Percentiles rank a stretch among this genome's conserved stretches.
Evolutionary conservation across 1,139 yeast species (phyloP).

Genomic region (Kodamaea alishanica): DNA sequence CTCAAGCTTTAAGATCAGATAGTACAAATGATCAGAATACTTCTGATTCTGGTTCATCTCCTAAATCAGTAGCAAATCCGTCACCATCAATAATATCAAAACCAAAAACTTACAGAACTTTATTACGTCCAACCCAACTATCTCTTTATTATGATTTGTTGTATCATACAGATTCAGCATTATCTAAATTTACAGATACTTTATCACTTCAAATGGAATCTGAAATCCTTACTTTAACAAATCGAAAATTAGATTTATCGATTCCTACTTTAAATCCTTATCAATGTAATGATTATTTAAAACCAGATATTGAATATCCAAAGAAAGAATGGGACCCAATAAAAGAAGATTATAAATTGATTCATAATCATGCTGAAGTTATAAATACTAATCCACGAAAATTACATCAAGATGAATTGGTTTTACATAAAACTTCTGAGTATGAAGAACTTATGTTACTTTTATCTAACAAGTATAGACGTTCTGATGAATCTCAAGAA

Average conservation of each 20-base stretch:
- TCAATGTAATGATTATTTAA: constrained; percentile 40
- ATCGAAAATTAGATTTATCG: constrained; percentile 69
- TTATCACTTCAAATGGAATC: constrained; percentile 76
- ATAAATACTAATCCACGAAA: constrained; percentile 42
- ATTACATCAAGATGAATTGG: constrained; percentile 44
- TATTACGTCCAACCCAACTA: constrained; percentile 75
- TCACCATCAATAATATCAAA: constrained; percentile 17
- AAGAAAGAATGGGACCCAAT: constrained; percentile 38
- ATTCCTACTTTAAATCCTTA: constrained; percentile 67
- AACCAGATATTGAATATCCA: constrained; percentile 49
- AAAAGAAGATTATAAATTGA: constrained; percentile 30
- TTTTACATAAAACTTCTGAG: constrained; percentile 72
- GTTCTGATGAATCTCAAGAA: constrained; percentile 36
- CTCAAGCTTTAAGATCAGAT: constrained; percentile 1
- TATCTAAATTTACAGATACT: constrained; percentile 74
- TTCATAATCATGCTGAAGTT: constrained; percentile 45
- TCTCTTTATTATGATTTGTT: constrained; percentile 83
- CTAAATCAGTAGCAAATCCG: constrained; percentile 1
- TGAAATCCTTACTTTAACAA: constrained; percentile 73
- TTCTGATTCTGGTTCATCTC: constrained; percentile 1
- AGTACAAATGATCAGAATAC: not conserved
- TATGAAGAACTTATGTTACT: constrained; percentile 84
- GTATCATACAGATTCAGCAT: constrained; percentile 74
- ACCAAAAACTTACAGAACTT: constrained; percentile 72
- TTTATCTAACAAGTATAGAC: constrained; percentile 39